Evolutionary conservation across 768 basidiomycete genomes (phyloP).

Genomic region (Boletus patriciae): DNA sequence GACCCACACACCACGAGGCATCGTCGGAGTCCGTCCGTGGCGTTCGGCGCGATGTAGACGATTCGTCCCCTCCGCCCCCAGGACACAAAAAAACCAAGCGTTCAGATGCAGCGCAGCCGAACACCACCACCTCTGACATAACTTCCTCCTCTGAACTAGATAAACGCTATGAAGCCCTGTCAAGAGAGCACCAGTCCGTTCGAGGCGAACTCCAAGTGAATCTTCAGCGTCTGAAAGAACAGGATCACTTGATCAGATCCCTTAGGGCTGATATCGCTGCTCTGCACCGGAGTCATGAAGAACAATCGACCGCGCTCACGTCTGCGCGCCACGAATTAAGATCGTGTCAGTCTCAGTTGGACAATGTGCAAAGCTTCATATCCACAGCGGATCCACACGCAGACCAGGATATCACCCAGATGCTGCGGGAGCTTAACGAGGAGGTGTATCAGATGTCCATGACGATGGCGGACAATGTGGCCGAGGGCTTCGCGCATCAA

Average conservation of each 20-base stretch:
- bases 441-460: background rate
- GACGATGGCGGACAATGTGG: background rate
- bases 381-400: background rate
- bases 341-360: background rate
- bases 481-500: background rate
- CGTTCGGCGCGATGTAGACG: background rate
- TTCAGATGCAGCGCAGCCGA: background rate
- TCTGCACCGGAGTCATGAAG: background rate
- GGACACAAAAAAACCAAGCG: background rate
- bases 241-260: background rate
- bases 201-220: background rate
- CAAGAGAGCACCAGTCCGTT: background rate
- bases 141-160: background rate
- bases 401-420: background rate
- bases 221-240: background rate
- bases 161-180: background rate
- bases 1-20: background rate
- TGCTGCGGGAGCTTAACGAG: background rate
- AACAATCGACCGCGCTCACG: background rate
- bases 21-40: background rate
- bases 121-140: too few species aligned
- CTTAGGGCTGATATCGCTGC: background rate
- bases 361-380: background rate
- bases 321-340: background rate
- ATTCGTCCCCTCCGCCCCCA: background rate